Evolutionary conservation across 345 rosid species (phyloP).

Genomic region (Barbarea vulgaris): DNA sequence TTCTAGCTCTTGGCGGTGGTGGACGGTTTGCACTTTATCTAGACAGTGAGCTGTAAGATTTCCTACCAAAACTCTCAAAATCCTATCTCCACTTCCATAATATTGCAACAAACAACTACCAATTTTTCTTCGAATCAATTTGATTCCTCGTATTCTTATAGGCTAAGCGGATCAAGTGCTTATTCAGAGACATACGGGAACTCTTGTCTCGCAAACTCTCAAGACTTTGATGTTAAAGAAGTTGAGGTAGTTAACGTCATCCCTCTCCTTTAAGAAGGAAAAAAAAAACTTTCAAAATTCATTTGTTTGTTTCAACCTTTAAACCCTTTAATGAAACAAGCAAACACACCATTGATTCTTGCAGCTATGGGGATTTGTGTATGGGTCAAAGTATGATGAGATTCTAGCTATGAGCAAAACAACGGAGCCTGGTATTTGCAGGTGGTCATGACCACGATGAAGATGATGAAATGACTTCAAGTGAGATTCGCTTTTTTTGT

Average conservation of each 20-base stretch:
- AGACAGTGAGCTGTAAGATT: constrained; percentile 83
- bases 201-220: constrained; percentile 76
- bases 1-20: constrained; percentile 91
- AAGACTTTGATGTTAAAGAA: constrained; percentile 86
- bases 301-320: not conserved
- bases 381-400: constrained; percentile 86
- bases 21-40: constrained; percentile 92
- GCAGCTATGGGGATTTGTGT: constrained; percentile 95
- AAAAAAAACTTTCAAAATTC: not conserved
- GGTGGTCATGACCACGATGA: constrained; percentile 54
- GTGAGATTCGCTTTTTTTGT: not conserved
- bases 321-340: not conserved
- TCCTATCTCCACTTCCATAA: not conserved
- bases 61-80: constrained; percentile 6
- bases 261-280: not conserved
- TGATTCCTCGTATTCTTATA: constrained; percentile 27
- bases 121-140: not conserved
- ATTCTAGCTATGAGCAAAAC: constrained; percentile 66
- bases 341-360: not conserved
- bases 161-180: constrained; percentile 88
- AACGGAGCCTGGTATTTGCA: constrained; percentile 73
- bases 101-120: not conserved
- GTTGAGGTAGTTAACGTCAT: constrained; percentile 68
- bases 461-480: not conserved
- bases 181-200: constrained; percentile 93